These are phyloP conservation scores for Nidula niveotomentosa DNA, from an alignment of 1,284 basidiomycete species.

Conservation along the genomic window DNA sequence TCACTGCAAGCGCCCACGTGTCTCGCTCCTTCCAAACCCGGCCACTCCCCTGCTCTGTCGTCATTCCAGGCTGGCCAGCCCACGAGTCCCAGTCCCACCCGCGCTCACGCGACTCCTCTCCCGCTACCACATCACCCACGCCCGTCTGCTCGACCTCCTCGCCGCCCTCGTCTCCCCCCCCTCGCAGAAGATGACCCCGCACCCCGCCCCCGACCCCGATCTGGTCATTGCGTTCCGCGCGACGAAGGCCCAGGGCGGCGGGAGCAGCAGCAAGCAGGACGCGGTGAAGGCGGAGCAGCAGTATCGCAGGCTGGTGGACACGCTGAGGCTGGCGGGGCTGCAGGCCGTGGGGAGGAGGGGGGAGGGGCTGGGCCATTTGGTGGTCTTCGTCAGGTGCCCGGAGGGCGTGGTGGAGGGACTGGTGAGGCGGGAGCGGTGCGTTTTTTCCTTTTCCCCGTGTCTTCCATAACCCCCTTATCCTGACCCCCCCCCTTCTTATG, in stretches of 20 bases:
- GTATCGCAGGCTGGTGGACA: slow-evolving; percentile 63
- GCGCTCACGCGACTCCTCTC: too few species aligned
- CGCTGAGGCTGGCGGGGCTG: slow-evolving; percentile 61
- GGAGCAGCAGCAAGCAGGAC: slow-evolving; percentile 64
- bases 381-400: slow-evolving; percentile 81
- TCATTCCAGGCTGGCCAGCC: too few species aligned
- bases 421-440: slow-evolving; percentile 73
- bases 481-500: background rate
- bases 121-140: background rate
- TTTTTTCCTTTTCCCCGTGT: background rate
- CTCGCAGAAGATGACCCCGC: background rate
- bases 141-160: background rate
- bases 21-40: too few species aligned
- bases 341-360: slow-evolving; percentile 73
- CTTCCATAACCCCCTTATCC: slow-evolving; percentile 1
- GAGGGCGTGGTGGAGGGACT: slow-evolving; percentile 38
- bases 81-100: too few species aligned
- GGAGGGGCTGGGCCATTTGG: slow-evolving; percentile 72
- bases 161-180: background rate
- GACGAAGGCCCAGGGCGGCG: slow-evolving; percentile 43
- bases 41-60: too few species aligned
- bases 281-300: slow-evolving; percentile 65
- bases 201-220: slow-evolving; percentile 53
- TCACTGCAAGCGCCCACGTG: too few species aligned
- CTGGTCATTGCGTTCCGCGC: slow-evolving; percentile 71